Evolutionary conservation across 2,329 filamentous ascomycete species (phyloP).

Genomic region (Kalaharituber pfeilii): DNA sequence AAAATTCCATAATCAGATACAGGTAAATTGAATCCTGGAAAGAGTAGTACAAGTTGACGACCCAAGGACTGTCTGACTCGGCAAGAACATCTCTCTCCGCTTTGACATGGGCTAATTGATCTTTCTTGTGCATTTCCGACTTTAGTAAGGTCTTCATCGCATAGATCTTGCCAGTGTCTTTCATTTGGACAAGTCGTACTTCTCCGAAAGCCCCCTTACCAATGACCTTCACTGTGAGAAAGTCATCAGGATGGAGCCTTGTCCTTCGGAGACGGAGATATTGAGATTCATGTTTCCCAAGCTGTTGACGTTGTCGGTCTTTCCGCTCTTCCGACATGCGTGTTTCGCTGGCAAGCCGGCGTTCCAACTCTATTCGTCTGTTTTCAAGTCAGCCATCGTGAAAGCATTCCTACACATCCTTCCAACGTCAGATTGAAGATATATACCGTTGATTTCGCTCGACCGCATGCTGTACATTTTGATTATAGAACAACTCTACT

Average conservation of each 20-base stretch:
- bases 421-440: neutral
- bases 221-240: slow-evolving; percentile 92
- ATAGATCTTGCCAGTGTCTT: slow-evolving; percentile 90
- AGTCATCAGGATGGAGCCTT: slow-evolving; percentile 85
- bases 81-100: slow-evolving; percentile 95
- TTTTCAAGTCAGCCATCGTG: slow-evolving; percentile 5
- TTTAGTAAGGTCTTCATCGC: slow-evolving; percentile 97
- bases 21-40: slow-evolving; percentile 94
- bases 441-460: slow-evolving; percentile 83
- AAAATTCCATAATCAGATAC: slow-evolving; percentile 98
- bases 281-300: slow-evolving; percentile 74
- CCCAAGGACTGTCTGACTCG: slow-evolving; percentile 98
- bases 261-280: slow-evolving; percentile 89
- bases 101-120: slow-evolving; percentile 91
- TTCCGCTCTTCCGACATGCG: slow-evolving; percentile 55
- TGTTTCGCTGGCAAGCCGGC: slow-evolving; percentile 52
- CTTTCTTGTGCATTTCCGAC: slow-evolving; percentile 99
- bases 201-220: slow-evolving; percentile 98
- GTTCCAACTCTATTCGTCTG: slow-evolving; percentile 83
- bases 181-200: slow-evolving; percentile 92
- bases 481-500: slow-evolving; percentile 78
- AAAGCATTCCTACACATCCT: neutral
- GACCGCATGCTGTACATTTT: slow-evolving; percentile 88
- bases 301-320: slow-evolving; percentile 66
- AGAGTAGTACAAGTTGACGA: slow-evolving; percentile 94